Percentiles rank a stretch among this genome's conserved stretches.
phyloP scores from a whole-genome alignment of 2,329 filamentous ascomycete genomes.

The Raffaelea albimanens region DNA sequence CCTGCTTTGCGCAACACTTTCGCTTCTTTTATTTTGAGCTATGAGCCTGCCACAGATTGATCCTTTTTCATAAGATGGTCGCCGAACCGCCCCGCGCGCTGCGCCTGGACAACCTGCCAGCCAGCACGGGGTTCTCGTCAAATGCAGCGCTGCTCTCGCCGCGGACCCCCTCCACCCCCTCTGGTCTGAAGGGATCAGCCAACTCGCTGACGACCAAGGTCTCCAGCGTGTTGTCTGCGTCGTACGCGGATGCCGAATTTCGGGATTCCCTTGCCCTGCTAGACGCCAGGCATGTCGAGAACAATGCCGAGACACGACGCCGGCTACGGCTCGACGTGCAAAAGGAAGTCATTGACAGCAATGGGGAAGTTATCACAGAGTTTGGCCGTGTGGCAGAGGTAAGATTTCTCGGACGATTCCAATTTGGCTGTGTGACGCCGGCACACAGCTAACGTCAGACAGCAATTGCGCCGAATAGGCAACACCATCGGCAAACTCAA shows the following conservation, averaged over 20 bases:
- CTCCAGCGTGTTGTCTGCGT: slow-evolving; percentile 77
- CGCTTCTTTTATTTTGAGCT: neutral
- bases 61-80: slow-evolving; percentile 9
- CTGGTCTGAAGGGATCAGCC: slow-evolving; percentile 34
- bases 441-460: neutral
- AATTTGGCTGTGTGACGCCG: neutral
- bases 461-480: slow-evolving; percentile 85
- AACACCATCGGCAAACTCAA: slow-evolving; percentile 70
- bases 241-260: slow-evolving; percentile 88
- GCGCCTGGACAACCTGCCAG: neutral
- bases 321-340: slow-evolving; percentile 75
- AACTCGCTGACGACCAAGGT: slow-evolving; percentile 69
- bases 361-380: slow-evolving; percentile 78
- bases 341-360: slow-evolving; percentile 85
- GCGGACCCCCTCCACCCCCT: slow-evolving; percentile 18
- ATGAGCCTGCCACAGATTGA: neutral
- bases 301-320: slow-evolving; percentile 69
- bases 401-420: slow-evolving; percentile 19
- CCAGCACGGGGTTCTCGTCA: neutral
- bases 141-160: slow-evolving; percentile 19
- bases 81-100: slow-evolving; percentile 1
- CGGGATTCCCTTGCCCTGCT: slow-evolving; percentile 72
- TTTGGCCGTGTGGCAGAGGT: slow-evolving; percentile 87
- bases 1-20: no score
- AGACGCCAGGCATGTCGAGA: slow-evolving; percentile 61